A percentile compares a stretch with the other conserved stretches of the same genome.
phyloP scores from a whole-genome alignment of 352 stramenopile species.

The Sclerospora graminicola region DNA sequence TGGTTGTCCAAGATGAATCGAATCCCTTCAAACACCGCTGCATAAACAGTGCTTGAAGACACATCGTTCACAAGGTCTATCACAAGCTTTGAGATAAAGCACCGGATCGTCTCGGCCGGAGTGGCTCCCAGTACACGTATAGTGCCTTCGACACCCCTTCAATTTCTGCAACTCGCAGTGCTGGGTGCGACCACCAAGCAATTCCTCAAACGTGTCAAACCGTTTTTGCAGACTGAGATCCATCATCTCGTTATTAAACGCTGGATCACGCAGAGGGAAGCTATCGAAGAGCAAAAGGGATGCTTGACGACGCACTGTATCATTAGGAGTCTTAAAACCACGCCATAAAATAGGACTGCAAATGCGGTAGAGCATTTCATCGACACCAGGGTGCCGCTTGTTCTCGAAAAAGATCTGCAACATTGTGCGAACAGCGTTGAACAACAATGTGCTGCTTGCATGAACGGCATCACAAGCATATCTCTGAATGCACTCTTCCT shows the following conservation, averaged over 20 bases:
- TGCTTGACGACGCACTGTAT: constrained; percentile 72
- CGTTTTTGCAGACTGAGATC: no score
- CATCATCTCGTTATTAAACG: no score
- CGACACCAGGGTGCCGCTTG: no score
- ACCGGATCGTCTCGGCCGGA: constrained; percentile 74
- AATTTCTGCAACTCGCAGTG: constrained; percentile 72
- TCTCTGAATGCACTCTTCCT: constrained; percentile 75
- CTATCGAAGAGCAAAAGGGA: constrained; percentile 78
- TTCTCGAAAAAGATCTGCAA: no score
- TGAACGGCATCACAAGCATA: constrained; percentile 71
- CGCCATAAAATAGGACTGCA: no score
- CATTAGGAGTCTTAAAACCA: no score
- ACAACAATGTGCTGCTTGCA: no score
- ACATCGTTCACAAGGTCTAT: constrained; percentile 77
- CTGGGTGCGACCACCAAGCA: constrained; percentile 56
- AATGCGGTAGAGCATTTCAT: no score
- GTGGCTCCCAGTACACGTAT: constrained; percentile 83
- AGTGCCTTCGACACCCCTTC: constrained; percentile 72
- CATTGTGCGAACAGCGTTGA: no score
- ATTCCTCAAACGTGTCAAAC: no score
- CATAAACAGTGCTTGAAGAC: constrained; percentile 59
- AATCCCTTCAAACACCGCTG: constrained; percentile 76
- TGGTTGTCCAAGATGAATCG: constrained; percentile 85
- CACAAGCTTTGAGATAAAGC: constrained; percentile 72
- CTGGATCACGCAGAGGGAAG: constrained; percentile 70